A percentile compares a stretch with the other conserved stretches of the same genome.
These are phyloP conservation scores for Plasmopara halstedii DNA, from an alignment of 352 stramenopile genomes.

Conservation along the genomic window DNA sequence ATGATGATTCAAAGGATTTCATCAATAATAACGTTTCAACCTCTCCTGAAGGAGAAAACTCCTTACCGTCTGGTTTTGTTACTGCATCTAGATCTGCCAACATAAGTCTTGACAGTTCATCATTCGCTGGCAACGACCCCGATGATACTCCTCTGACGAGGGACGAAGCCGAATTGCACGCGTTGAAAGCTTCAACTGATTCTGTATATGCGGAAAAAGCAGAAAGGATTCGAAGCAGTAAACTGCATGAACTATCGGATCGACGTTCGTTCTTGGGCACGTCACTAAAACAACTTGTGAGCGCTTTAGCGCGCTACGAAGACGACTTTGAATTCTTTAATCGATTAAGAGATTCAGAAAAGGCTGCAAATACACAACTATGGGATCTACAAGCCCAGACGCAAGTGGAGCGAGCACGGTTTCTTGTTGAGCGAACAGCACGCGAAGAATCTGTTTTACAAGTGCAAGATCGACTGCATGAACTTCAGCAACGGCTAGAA, in stretches of 20 bases:
- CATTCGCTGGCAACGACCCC: background rate
- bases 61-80: background rate
- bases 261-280: conserved; percentile 16
- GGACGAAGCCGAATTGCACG: conserved; percentile 43
- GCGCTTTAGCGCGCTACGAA: conserved; percentile 42
- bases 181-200: conserved; percentile 39
- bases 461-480: conserved; percentile 33
- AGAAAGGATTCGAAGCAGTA: conserved; percentile 32
- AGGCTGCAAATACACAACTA: conserved; percentile 34
- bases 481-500: conserved; percentile 35
- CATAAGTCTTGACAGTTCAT: too few relatives aligned
- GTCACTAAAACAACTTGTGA: conserved; percentile 25
- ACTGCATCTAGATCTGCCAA: background rate
- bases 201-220: conserved; percentile 29
- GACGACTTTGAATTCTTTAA: conserved; percentile 45
- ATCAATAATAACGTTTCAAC: background rate
- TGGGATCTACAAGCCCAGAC: conserved; percentile 48
- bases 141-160: conserved; percentile 4
- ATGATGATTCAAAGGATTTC: background rate
- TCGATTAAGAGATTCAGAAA: conserved; percentile 33
- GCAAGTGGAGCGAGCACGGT: conserved; percentile 47
- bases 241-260: conserved; percentile 24
- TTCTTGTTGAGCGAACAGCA: conserved; percentile 52
- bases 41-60: background rate
- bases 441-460: conserved; percentile 55